Percentiles rank a stretch among this genome's conserved stretches.
Evolutionary conservation across 257 asterid genomes (phyloP).

Genomic region (Jacaranda mimosifolia): DNA sequence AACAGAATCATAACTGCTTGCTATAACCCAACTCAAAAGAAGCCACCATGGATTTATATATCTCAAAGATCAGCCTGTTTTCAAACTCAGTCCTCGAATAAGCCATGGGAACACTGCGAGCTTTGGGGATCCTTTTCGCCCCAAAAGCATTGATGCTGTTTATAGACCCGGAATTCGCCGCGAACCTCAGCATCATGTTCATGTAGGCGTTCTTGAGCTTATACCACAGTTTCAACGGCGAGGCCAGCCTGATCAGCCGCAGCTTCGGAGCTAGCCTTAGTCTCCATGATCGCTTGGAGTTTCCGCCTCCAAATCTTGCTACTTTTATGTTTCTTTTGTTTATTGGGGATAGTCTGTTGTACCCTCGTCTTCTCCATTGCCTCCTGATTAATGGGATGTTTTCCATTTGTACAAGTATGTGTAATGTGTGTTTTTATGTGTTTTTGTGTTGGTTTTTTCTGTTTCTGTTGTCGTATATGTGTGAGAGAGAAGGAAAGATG

Average conservation of each 20-base stretch:
- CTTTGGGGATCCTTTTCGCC: constrained; percentile 47
- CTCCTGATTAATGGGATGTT: constrained; percentile 31
- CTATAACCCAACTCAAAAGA: constrained; percentile 57
- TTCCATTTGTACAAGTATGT: constrained; percentile 39
- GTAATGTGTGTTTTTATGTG: neutral
- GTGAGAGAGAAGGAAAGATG: neutral
- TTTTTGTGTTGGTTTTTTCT: neutral
- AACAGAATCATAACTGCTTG: constrained; percentile 1
- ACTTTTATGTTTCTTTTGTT: constrained; percentile 38
- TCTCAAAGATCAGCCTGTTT: constrained; percentile 63
- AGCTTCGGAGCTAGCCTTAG: constrained; percentile 52
- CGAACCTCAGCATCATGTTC: constrained; percentile 59
- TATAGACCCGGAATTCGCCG: constrained; percentile 31
- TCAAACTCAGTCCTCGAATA: constrained; percentile 55
- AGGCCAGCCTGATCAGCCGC: constrained; percentile 43
- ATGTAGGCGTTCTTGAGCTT: constrained; percentile 54
- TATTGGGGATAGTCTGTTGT: constrained; percentile 45
- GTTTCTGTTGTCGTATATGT: too few relatives aligned
- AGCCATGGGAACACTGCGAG: constrained; percentile 31
- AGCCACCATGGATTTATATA: constrained; percentile 57
- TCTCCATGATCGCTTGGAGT: constrained; percentile 53
- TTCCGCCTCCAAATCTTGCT: constrained; percentile 46
- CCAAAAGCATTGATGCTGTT: constrained; percentile 43
- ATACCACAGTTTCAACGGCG: constrained; percentile 56
- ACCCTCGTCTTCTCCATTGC: constrained; percentile 55